phyloP scores from a whole-genome alignment of 2,329 filamentous ascomycete species.

The Didymella exigua region DNA sequence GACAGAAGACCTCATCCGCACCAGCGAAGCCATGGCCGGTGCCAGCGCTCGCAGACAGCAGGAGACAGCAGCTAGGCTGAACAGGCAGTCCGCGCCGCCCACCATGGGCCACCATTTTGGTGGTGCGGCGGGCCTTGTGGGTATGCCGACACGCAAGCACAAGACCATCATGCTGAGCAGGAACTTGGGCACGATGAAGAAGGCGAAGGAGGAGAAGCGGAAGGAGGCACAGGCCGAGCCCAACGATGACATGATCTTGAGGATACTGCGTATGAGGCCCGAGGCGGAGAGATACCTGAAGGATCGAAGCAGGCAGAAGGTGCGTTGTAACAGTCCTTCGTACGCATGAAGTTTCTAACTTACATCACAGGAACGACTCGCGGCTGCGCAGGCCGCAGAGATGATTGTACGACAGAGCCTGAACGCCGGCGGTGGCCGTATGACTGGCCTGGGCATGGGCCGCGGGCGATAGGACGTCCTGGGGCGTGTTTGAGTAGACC shows the following conservation, averaged over 20 bases:
- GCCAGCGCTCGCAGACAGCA: constrained; percentile 80
- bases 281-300: constrained; percentile 87
- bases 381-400: constrained; percentile 86
- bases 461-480: constrained; percentile 7
- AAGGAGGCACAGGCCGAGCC: constrained; percentile 96
- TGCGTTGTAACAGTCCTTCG: constrained; percentile 15
- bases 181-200: constrained; percentile 94
- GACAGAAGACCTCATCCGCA: constrained; percentile 87
- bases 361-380: constrained; percentile 70
- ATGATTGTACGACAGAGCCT: constrained; percentile 94
- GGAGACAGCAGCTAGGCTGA: constrained; percentile 61
- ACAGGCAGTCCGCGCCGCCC: constrained; percentile 73
- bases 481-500: not conserved
- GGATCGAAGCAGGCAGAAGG: constrained; percentile 87
- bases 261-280: constrained; percentile 92
- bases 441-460: constrained; percentile 49
- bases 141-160: constrained; percentile 59
- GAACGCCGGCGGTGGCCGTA: constrained; percentile 61
- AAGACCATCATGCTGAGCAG: constrained; percentile 85
- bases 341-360: constrained; percentile 4
- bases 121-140: constrained; percentile 63
- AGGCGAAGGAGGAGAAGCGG: constrained; percentile 93
- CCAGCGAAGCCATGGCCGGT: constrained; percentile 94
- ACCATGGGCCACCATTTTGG: constrained; percentile 59
- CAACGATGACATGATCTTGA: constrained; percentile 95